A percentile compares a stretch with the other conserved stretches of the same genome.
phyloP scores from a whole-genome alignment of 352 stramenopile species.

The Aphanomyces euteiches region DNA sequence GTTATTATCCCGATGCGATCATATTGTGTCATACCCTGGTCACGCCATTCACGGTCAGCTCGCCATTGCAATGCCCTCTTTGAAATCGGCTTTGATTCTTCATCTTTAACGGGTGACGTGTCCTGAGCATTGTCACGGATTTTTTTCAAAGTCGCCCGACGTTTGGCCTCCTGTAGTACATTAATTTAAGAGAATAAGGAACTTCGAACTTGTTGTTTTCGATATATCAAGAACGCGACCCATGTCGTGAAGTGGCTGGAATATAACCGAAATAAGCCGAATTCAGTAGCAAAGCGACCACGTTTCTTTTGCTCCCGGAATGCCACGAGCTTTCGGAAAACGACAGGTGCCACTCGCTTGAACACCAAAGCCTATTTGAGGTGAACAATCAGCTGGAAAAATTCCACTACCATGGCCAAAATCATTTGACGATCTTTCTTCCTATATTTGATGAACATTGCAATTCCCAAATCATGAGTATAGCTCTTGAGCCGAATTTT shows the following conservation, averaged over 20 bases:
- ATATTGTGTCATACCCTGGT: conserved; percentile 22
- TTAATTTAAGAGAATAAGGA: not conserved
- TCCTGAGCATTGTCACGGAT: conserved; percentile 1
- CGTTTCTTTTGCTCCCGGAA: conserved; percentile 39
- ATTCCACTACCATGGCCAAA: conserved; percentile 42
- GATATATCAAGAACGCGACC: conserved; percentile 42
- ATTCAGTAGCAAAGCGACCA: conserved; percentile 48
- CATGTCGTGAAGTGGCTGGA: conserved; percentile 44
- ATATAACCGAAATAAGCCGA: conserved; percentile 47
- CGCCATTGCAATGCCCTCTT: conserved; percentile 43
- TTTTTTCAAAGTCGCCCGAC: not conserved
- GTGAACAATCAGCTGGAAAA: not conserved
- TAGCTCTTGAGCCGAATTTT: conserved; percentile 59
- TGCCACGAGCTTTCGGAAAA: conserved; percentile 37
- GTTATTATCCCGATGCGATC: too few species aligned
- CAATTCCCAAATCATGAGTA: conserved; percentile 53
- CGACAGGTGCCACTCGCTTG: conserved; percentile 40
- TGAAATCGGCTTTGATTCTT: not conserved
- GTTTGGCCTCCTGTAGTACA: conserved; percentile 9
- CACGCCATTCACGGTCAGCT: conserved; percentile 49
- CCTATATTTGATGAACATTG: conserved; percentile 52
- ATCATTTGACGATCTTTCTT: conserved; percentile 51
- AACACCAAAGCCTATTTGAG: conserved; percentile 39
- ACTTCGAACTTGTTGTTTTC: conserved; percentile 22
- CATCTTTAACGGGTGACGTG: not conserved